A percentile compares a stretch with the other conserved stretches of the same genome.
phyloP scores from a whole-genome alignment of 306 rosid species.

The Neltuma alba region DNA sequence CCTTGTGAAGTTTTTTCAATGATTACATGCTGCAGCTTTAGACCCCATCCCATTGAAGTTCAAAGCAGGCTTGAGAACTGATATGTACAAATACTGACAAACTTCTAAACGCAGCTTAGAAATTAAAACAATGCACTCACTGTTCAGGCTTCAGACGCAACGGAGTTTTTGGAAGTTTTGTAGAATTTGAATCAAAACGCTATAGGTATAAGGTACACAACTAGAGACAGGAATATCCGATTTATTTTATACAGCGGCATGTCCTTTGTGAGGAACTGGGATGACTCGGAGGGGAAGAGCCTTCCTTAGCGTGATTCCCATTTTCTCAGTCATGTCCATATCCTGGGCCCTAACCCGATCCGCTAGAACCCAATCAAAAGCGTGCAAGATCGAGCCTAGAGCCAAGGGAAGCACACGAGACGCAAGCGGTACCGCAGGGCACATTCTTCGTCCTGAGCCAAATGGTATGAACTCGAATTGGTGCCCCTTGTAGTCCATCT shows the following conservation, averaged over 20 bases:
- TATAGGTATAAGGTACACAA: neutral
- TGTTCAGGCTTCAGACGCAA: neutral
- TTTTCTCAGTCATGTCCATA: conserved; percentile 84
- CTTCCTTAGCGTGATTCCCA: conserved; percentile 79
- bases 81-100: neutral
- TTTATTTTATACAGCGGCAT: neutral
- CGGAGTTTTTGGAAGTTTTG: neutral
- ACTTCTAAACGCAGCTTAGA: neutral
- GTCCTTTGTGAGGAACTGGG: neutral
- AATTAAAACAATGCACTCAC: neutral
- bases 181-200: neutral
- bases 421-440: conserved; percentile 82
- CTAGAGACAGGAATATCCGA: neutral
- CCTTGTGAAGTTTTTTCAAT: no score
- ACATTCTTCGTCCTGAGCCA: conserved; percentile 88
- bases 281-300: conserved; percentile 29
- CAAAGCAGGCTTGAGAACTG: neutral
- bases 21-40: no score
- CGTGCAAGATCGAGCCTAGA: conserved; percentile 64
- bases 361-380: conserved; percentile 74
- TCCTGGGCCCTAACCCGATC: conserved; percentile 59
- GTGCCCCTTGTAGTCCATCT: conserved; percentile 66
- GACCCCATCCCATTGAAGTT: neutral
- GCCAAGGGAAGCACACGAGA: conserved; percentile 81
- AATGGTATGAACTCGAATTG: conserved; percentile 82